Conservation (phyloP, 192 early-diverging fungal genomes). For the Coemansia sp. region DNA sequence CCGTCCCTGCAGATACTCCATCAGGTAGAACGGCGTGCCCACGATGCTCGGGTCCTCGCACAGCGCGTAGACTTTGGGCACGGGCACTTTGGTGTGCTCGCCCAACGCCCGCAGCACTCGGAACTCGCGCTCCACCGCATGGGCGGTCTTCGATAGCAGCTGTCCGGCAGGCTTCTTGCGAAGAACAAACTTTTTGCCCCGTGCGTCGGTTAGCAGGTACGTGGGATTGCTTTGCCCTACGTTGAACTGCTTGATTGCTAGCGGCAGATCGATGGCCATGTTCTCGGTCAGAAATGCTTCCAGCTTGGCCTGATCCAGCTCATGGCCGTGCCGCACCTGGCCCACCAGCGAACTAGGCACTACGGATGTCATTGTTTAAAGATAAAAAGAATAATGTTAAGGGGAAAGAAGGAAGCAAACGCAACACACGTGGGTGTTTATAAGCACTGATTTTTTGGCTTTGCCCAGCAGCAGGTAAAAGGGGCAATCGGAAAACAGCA, state of each 20-base stretch:
- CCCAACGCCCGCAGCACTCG: constrained; percentile 75
- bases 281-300: constrained; percentile 58
- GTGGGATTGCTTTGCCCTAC: constrained; percentile 95
- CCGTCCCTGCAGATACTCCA: constrained; percentile 92
- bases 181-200: constrained; percentile 72
- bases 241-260: constrained; percentile 81
- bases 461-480: too few relatives aligned
- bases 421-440: too few relatives aligned
- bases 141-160: constrained; percentile 80
- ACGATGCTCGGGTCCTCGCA: constrained; percentile 83
- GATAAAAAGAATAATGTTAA: constrained; percentile 7
- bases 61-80: constrained; percentile 81
- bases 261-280: constrained; percentile 58
- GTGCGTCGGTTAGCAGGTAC: constrained; percentile 71
- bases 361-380: constrained; percentile 1
- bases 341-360: constrained; percentile 24
- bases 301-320: constrained; percentile 61
- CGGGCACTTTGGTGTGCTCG: constrained; percentile 73
- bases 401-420: constrained; percentile 1
- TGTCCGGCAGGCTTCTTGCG: constrained; percentile 91
- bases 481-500: too few relatives aligned
- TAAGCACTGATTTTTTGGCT: too few relatives aligned
- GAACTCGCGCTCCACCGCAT: constrained; percentile 92
- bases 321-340: constrained; percentile 50
- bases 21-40: constrained; percentile 93